Conservation (phyloP, 257 asterid species). For the Solanum neorickii region DNA sequence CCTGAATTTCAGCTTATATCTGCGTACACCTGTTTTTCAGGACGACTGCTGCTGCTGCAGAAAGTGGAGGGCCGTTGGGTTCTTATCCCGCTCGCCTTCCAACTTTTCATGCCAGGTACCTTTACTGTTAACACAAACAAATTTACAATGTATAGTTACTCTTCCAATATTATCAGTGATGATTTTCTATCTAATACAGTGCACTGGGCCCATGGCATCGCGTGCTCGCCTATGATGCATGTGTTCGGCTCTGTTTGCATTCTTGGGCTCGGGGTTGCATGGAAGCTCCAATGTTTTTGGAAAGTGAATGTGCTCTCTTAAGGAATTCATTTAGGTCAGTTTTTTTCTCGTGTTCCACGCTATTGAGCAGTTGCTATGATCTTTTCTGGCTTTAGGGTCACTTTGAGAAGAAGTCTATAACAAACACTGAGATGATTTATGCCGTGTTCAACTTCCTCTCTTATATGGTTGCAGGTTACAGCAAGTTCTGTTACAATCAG, state of each 20-base stretch:
- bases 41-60: constrained; percentile 19
- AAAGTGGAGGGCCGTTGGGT: constrained; percentile 14
- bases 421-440: not conserved
- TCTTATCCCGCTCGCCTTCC: constrained; percentile 32
- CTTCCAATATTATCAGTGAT: not conserved
- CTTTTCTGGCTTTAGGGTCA: not conserved
- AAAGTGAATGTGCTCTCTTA: constrained; percentile 34
- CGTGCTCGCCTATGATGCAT: constrained; percentile 41
- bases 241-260: constrained; percentile 48
- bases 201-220: constrained; percentile 48
- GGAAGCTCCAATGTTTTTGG: constrained; percentile 51
- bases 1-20: not conserved
- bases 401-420: not conserved
- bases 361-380: not conserved
- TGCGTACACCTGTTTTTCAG: constrained; percentile 7
- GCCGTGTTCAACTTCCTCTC: not conserved
- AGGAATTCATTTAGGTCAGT: constrained; percentile 36
- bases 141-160: not conserved
- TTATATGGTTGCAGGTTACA: constrained; percentile 27
- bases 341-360: not conserved
- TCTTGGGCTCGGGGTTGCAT: constrained; percentile 50
- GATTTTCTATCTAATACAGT: constrained; percentile 9
- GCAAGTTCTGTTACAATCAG: constrained; percentile 35
- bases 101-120: constrained; percentile 41
- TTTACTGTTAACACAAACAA: not conserved